These are phyloP conservation scores for Spinacia oleracea DNA, from an alignment of 179 eudicot genomes.

Conservation along the genomic window DNA sequence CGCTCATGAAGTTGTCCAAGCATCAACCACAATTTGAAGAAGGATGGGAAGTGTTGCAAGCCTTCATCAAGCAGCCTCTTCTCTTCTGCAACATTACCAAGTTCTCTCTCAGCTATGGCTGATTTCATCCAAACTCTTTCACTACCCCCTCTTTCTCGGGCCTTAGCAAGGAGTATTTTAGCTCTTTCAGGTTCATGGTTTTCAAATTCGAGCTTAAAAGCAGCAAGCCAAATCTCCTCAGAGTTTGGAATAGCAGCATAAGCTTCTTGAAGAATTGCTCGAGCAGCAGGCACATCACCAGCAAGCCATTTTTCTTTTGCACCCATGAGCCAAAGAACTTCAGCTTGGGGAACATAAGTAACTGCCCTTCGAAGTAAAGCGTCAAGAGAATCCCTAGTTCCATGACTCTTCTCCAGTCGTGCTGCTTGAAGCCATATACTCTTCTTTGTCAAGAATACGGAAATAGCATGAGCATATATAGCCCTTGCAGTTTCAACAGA, in stretches of 20 bases:
- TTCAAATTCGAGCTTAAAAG: slow-evolving; percentile 90
- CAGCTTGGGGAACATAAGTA: slow-evolving; percentile 81
- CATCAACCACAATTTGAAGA: slow-evolving; percentile 90
- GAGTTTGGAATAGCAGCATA: slow-evolving; percentile 86
- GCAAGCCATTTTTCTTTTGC: slow-evolving; percentile 99
- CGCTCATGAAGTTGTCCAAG: slow-evolving; percentile 86
- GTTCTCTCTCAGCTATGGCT: slow-evolving; percentile 85
- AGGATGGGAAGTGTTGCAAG: slow-evolving; percentile 69
- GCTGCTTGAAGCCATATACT: slow-evolving; percentile 96
- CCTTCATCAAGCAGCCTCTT: slow-evolving; percentile 81
- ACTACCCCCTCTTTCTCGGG: slow-evolving; percentile 76
- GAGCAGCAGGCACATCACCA: slow-evolving; percentile 90
- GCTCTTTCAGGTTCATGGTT: slow-evolving; percentile 91
- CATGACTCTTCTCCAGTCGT: slow-evolving; percentile 85
- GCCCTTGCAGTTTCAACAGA: slow-evolving; percentile 93
- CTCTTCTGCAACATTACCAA: slow-evolving; percentile 72
- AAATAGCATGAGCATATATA: slow-evolving; percentile 75
- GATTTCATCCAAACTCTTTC: slow-evolving; percentile 98
- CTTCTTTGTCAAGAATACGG: slow-evolving; percentile 82
- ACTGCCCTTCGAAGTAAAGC: slow-evolving; percentile 79
- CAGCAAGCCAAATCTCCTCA: slow-evolving; percentile 97
- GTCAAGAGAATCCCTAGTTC: slow-evolving; percentile 82
- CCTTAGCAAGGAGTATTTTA: slow-evolving; percentile 81
- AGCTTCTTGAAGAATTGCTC: slow-evolving; percentile 85
- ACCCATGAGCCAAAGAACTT: slow-evolving; percentile 92